phyloP scores from a whole-genome alignment of 345 rosid genomes.

The Trapa incisa region DNA sequence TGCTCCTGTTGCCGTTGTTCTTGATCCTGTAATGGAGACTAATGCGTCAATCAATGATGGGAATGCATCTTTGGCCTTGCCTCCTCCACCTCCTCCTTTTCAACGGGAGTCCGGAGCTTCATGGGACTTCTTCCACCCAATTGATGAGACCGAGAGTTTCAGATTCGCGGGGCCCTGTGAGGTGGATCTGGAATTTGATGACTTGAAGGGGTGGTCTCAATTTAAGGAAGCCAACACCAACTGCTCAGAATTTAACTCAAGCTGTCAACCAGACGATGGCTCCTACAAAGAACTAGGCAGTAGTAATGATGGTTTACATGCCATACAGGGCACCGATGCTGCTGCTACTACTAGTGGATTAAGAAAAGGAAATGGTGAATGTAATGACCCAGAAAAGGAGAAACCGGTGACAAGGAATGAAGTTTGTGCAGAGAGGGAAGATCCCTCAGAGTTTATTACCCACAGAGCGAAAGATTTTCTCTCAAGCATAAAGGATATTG shows the following conservation, averaged over 20 bases:
- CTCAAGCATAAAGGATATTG: constrained; percentile 84
- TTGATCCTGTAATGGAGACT: constrained; percentile 28
- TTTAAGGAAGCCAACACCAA: constrained; percentile 14
- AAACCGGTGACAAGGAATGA: constrained; percentile 19
- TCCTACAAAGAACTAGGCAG: background rate
- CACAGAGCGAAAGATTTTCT: constrained; percentile 93
- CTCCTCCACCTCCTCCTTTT: constrained; percentile 22
- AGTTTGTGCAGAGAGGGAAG: constrained; percentile 59
- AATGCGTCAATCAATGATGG: constrained; percentile 30
- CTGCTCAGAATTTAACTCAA: constrained; percentile 12
- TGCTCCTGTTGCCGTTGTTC: constrained; percentile 37
- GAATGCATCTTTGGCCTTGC: constrained; percentile 24
- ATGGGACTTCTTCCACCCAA: constrained; percentile 78
- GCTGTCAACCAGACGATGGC: background rate
- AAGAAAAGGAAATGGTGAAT: background rate
- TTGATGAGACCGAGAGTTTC: constrained; percentile 51
- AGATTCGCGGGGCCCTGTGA: constrained; percentile 35
- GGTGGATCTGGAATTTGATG: constrained; percentile 28
- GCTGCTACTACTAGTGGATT: background rate
- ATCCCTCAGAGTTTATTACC: constrained; percentile 84
- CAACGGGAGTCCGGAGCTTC: constrained; percentile 26
- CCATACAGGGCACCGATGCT: constrained; percentile 13
- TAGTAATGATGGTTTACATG: constrained; percentile 3
- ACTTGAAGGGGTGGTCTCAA: constrained; percentile 29
- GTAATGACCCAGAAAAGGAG: constrained; percentile 22